These are phyloP conservation scores for Lactarius evosmus DNA, from an alignment of 768 basidiomycete species.

Conservation along the genomic window DNA sequence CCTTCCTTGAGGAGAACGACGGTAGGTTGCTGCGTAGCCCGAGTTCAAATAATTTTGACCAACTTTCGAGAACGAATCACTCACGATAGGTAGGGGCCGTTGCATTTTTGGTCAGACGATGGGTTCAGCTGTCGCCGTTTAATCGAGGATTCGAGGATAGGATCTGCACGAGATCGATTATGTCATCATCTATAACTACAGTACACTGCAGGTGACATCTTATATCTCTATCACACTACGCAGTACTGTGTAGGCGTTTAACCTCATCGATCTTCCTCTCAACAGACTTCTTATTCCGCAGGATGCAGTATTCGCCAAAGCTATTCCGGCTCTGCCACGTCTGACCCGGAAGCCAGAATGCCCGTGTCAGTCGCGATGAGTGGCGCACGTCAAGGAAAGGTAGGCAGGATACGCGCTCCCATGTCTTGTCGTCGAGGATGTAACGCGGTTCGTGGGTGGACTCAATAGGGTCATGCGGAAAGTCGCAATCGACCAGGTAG, in stretches of 20 bases:
- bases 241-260: background rate
- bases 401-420: conserved; percentile 79
- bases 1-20: conserved; percentile 95
- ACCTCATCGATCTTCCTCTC: conserved; percentile 30
- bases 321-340: conserved; percentile 66
- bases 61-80: background rate
- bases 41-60: conserved; percentile 19
- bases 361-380: conserved; percentile 68
- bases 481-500: conserved; percentile 89
- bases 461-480: conserved; percentile 60
- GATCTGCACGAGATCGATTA: conserved; percentile 17
- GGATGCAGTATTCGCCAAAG: conserved; percentile 89
- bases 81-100: conserved; percentile 46
- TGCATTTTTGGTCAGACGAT: conserved; percentile 60
- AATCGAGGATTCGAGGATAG: background rate
- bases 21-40: conserved; percentile 78
- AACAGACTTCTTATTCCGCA: conserved; percentile 55
- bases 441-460: conserved; percentile 78
- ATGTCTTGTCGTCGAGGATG: conserved; percentile 56
- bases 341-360: conserved; percentile 75
- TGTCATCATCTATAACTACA: conserved; percentile 14
- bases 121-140: background rate
- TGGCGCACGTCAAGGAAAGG: conserved; percentile 81
- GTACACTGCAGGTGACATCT: too few species aligned
- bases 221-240: background rate